phyloP scores from a whole-genome alignment of 441 rosid species.

The Erodium moschatum region DNA sequence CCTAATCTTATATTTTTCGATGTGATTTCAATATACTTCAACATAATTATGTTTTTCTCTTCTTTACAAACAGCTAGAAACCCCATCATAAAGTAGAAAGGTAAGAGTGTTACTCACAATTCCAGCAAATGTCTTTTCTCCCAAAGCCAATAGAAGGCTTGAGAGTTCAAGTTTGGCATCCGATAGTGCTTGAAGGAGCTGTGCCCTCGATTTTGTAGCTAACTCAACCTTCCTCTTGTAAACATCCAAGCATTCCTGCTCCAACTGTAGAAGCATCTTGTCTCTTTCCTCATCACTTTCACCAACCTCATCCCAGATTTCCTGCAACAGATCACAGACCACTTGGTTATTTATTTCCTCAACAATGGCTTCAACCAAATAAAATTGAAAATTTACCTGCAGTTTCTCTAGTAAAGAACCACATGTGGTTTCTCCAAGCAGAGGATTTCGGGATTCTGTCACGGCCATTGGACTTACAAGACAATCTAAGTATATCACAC shows the following conservation, averaged over 20 bases:
- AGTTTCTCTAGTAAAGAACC: constrained; percentile 73
- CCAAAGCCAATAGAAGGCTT: constrained; percentile 67
- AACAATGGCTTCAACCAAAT: background rate
- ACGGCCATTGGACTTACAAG: constrained; percentile 46
- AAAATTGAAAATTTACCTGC: constrained; percentile 45
- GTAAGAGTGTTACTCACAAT: constrained; percentile 41
- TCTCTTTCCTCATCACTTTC: constrained; percentile 82
- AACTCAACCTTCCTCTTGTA: constrained; percentile 90
- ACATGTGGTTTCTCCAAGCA: constrained; percentile 77
- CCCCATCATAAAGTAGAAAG: background rate
- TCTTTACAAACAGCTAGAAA: background rate
- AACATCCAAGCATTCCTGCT: constrained; percentile 88
- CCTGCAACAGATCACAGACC: constrained; percentile 32
- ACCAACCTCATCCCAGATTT: constrained; percentile 99
- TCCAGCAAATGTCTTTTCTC: constrained; percentile 60
- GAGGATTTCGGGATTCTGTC: constrained; percentile 63
- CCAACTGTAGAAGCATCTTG: constrained; percentile 84
- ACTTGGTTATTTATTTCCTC: constrained; percentile 6
- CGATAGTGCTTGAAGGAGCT: constrained; percentile 76
- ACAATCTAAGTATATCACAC: constrained; percentile 17
- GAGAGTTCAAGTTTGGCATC: constrained; percentile 84
- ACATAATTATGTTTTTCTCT: background rate
- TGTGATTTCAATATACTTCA: background rate
- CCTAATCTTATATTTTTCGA: no score
- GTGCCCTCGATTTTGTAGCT: constrained; percentile 77